Percentiles rank a stretch among this genome's conserved stretches.
Evolutionary conservation across 441 rosid genomes (phyloP).

Genomic region (California macrophylla): DNA sequence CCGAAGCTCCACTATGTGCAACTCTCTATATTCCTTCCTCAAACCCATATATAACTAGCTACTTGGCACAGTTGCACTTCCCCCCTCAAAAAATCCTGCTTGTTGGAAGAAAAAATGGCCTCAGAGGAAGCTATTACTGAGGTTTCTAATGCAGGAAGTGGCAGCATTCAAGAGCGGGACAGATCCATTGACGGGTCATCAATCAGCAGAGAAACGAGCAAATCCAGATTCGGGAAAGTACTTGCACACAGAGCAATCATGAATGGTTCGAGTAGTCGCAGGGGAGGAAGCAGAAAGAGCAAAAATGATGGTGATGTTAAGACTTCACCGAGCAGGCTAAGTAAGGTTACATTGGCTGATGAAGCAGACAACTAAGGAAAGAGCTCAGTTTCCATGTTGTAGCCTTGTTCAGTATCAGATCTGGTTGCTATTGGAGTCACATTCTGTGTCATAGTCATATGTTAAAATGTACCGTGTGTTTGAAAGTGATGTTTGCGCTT

Average conservation of each 20-base stretch:
- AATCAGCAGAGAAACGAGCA: conserved; percentile 10
- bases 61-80: conserved; percentile 3
- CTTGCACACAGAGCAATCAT: conserved; percentile 42
- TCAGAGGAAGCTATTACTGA: conserved; percentile 23
- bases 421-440: background rate
- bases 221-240: conserved; percentile 37
- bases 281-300: conserved; percentile 28
- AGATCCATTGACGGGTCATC: conserved; percentile 9
- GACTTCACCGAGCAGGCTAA: conserved; percentile 41
- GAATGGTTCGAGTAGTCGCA: conserved; percentile 29
- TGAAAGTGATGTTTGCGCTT: background rate
- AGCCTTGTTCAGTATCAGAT: background rate
- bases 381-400: background rate
- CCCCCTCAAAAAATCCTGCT: background rate
- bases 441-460: background rate
- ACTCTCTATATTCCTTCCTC: conserved; percentile 20
- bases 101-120: conserved; percentile 23
- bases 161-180: conserved; percentile 19
- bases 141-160: conserved; percentile 5
- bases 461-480: background rate
- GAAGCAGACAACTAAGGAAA: conserved; percentile 15
- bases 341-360: conserved; percentile 42
- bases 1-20: conserved; percentile 11
- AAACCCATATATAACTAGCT: conserved; percentile 11
- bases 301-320: conserved; percentile 22